Evolutionary conservation across 73 alveolate genomes (phyloP).

Genomic region (Paramecium bursaria): DNA sequence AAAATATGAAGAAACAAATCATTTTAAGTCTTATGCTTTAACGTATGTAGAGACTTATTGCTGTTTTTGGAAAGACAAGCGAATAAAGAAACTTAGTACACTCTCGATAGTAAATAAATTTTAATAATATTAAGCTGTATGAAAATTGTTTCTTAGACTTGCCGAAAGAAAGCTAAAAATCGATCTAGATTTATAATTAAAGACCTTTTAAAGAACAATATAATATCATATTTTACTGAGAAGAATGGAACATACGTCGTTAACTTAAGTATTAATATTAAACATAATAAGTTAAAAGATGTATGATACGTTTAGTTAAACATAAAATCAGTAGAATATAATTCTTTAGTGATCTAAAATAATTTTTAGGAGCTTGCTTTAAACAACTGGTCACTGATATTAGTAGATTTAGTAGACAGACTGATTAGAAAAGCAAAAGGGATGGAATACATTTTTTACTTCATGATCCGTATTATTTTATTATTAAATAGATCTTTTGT

Average conservation of each 20-base stretch:
- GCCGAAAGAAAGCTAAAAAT: neutral
- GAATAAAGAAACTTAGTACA: neutral
- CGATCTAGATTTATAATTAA: conserved; percentile 23
- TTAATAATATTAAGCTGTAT: conserved; percentile 15
- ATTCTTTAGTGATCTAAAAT: conserved; percentile 42
- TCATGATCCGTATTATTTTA: conserved; percentile 29
- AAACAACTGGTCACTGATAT: neutral
- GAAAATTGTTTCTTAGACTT: neutral
- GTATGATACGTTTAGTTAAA: conserved; percentile 53
- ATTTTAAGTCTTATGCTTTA: neutral
- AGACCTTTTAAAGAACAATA: conserved; percentile 19
- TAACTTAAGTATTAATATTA: conserved; percentile 46
- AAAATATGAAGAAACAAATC: conserved; percentile 51
- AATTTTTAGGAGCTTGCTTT: neutral
- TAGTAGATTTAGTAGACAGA: conserved; percentile 4
- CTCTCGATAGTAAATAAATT: conserved; percentile 8
- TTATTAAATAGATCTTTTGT: conserved; percentile 12
- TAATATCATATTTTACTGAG: conserved; percentile 26
- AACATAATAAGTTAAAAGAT: conserved; percentile 26
- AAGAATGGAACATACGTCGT: conserved; percentile 56
- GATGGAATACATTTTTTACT: conserved; percentile 53
- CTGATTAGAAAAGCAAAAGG: conserved; percentile 11
- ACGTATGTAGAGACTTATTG: neutral
- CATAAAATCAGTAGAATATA: conserved; percentile 46
- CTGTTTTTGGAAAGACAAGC: conserved; percentile 7